Evolutionary conservation across 768 basidiomycete species (phyloP).

Genomic region (Amanita fuliginea): DNA sequence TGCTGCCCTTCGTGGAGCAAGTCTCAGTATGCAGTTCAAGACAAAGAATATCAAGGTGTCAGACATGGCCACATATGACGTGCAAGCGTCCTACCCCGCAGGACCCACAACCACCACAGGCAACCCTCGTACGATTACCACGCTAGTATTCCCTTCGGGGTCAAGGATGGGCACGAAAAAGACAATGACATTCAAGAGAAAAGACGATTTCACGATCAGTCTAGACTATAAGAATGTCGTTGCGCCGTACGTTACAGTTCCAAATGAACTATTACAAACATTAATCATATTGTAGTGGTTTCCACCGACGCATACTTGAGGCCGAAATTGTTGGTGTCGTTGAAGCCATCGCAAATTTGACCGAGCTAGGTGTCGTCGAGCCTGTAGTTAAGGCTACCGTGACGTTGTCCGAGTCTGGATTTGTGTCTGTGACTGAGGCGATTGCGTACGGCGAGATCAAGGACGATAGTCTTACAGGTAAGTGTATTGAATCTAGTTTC

Average conservation of each 20-base stretch:
- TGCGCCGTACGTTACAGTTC: slow-evolving; percentile 37
- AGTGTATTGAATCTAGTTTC: slow-evolving; percentile 9
- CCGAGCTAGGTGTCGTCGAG: slow-evolving; percentile 68
- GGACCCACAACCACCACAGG: slow-evolving; percentile 37
- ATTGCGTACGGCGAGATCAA: slow-evolving; percentile 73
- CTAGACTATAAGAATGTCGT: slow-evolving; percentile 64
- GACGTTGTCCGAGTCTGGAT: slow-evolving; percentile 76
- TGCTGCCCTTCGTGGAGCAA: slow-evolving; percentile 87
- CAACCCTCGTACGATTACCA: slow-evolving; percentile 60
- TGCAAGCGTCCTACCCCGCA: slow-evolving; percentile 71
- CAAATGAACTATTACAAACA: background rate
- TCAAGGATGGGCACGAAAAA: slow-evolving; percentile 77
- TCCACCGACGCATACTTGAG: slow-evolving; percentile 65
- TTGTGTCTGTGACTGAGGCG: slow-evolving; percentile 72
- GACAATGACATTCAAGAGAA: slow-evolving; percentile 76
- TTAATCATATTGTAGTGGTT: slow-evolving; percentile 33
- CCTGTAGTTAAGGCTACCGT: slow-evolving; percentile 83
- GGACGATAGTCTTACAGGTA: slow-evolving; percentile 68
- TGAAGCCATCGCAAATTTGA: slow-evolving; percentile 74
- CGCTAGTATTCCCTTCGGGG: slow-evolving; percentile 66
- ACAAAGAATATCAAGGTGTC: slow-evolving; percentile 83
- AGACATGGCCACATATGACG: slow-evolving; percentile 64
- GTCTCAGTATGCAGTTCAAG: slow-evolving; percentile 82
- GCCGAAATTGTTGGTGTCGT: slow-evolving; percentile 62
- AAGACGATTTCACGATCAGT: slow-evolving; percentile 70